These are phyloP conservation scores for Rhamnella rubrinervis DNA, from an alignment of 331 rosid genomes.

Conservation along the genomic window DNA sequence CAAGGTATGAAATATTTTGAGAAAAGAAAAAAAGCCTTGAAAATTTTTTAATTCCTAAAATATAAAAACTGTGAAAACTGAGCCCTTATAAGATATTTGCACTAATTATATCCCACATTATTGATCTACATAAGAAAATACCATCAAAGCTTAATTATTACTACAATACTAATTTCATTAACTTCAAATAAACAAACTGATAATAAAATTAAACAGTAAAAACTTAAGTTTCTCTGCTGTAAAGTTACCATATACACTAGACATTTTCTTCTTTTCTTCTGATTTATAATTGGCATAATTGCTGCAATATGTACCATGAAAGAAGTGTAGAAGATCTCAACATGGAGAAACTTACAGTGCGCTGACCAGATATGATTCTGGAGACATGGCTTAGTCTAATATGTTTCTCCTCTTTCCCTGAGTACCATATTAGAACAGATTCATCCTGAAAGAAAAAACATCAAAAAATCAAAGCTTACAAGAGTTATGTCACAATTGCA, in stretches of 20 bases:
- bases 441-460: slow-evolving; percentile 50
- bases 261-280: slow-evolving; percentile 2
- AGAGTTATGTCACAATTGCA: no score
- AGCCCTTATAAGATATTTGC: no score
- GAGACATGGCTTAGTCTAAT: slow-evolving; percentile 36
- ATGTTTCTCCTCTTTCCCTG: slow-evolving; percentile 40
- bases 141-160: neutral
- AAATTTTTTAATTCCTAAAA: no score
- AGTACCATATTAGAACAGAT: slow-evolving; percentile 39
- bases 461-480: slow-evolving; percentile 30
- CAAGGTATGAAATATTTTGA: no score
- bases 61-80: no score
- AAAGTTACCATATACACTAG: neutral
- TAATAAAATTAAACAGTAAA: neutral
- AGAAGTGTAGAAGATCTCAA: slow-evolving; percentile 5
- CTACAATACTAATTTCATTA: neutral
- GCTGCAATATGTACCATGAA: slow-evolving; percentile 12
- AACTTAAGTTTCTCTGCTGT: neutral
- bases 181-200: neutral
- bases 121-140: neutral
- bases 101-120: no score
- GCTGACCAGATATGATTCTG: slow-evolving; percentile 45
- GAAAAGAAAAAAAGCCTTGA: no score
- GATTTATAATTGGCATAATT: neutral
- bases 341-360: slow-evolving; percentile 38